Percentiles rank a stretch among this genome's conserved stretches.
Evolutionary conservation across 2,329 filamentous ascomycete species (phyloP).

Genomic region (Elsinoe arachidis): DNA sequence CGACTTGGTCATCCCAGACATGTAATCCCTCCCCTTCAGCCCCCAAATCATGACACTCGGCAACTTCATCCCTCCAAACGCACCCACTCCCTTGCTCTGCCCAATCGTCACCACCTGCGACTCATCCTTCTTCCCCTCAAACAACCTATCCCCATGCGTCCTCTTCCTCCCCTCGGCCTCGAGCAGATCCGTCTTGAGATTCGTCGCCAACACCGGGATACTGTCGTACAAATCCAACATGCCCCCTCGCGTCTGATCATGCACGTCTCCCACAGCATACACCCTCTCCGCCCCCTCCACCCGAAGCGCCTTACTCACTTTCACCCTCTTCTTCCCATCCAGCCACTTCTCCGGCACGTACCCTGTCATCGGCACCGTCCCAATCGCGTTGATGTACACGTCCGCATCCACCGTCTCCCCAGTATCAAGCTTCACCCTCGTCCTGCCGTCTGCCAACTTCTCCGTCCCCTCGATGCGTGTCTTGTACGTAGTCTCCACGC

Average conservation of each 20-base stretch:
- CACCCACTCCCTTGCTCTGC: slow-evolving; percentile 30
- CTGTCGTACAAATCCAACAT: slow-evolving; percentile 33
- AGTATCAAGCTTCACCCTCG: slow-evolving; percentile 37
- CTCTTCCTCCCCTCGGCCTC: slow-evolving; percentile 18
- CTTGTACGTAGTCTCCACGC: slow-evolving; percentile 31
- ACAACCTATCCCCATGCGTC: slow-evolving; percentile 6
- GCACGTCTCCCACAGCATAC: slow-evolving; percentile 42
- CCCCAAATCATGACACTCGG: slow-evolving; percentile 31
- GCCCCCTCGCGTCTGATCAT: slow-evolving; percentile 34
- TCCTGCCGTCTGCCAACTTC: slow-evolving; percentile 32
- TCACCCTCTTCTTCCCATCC: slow-evolving; percentile 39
- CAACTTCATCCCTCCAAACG: slow-evolving; percentile 29
- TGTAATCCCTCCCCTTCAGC: slow-evolving; percentile 31
- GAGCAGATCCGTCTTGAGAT: slow-evolving; percentile 41
- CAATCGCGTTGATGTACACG: slow-evolving; percentile 45
- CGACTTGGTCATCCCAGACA: slow-evolving; percentile 22
- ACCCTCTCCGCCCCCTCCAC: slow-evolving; percentile 39
- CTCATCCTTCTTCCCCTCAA: slow-evolving; percentile 25
- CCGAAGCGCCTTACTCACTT: slow-evolving; percentile 40
- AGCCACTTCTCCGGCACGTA: slow-evolving; percentile 44
- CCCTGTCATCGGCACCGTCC: slow-evolving; percentile 43
- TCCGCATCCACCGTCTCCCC: slow-evolving; percentile 42
- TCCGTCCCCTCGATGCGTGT: slow-evolving; percentile 20
- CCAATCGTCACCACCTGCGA: slow-evolving; percentile 34
- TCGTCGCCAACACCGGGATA: slow-evolving; percentile 34